These are phyloP conservation scores for Sarocladium oryzae DNA, from an alignment of 2,329 filamentous ascomycete species.

Conservation along the genomic window DNA sequence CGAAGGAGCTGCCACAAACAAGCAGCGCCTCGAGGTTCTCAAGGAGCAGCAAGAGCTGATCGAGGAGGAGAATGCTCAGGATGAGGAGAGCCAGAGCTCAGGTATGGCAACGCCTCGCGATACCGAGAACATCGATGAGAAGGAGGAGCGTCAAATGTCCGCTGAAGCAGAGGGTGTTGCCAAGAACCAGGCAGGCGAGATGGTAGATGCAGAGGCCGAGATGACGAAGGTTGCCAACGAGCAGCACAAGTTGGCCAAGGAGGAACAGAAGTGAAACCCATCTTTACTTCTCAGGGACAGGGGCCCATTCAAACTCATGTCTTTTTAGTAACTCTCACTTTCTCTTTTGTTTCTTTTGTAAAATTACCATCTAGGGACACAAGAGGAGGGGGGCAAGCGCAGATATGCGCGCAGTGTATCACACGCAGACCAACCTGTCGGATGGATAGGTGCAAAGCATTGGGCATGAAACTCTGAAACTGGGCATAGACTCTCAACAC, in stretches of 20 bases:
- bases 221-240: slow-evolving; percentile 16
- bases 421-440: background rate
- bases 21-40: slow-evolving; percentile 94
- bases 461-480: slow-evolving; percentile 6
- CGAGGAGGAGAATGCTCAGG: slow-evolving; percentile 92
- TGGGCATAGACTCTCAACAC: slow-evolving; percentile 8
- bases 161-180: slow-evolving; percentile 41
- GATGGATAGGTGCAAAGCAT: slow-evolving; percentile 1
- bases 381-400: background rate
- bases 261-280: slow-evolving; percentile 29
- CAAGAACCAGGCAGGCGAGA: slow-evolving; percentile 45
- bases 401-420: background rate
- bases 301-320: background rate
- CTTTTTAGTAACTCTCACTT: background rate
- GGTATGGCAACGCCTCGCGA: slow-evolving; percentile 75
- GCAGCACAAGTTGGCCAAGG: slow-evolving; percentile 11
- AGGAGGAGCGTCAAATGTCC: slow-evolving; percentile 62
- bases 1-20: slow-evolving; percentile 96
- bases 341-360: slow-evolving; percentile 4
- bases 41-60: slow-evolving; percentile 99
- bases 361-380: slow-evolving; percentile 3
- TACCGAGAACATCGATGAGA: slow-evolving; percentile 88
- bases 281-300: background rate
- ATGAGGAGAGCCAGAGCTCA: slow-evolving; percentile 68
- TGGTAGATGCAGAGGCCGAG: slow-evolving; percentile 49